phyloP scores from a whole-genome alignment of 176 grass and related monocot species.

The Aegilops speltoides region DNA sequence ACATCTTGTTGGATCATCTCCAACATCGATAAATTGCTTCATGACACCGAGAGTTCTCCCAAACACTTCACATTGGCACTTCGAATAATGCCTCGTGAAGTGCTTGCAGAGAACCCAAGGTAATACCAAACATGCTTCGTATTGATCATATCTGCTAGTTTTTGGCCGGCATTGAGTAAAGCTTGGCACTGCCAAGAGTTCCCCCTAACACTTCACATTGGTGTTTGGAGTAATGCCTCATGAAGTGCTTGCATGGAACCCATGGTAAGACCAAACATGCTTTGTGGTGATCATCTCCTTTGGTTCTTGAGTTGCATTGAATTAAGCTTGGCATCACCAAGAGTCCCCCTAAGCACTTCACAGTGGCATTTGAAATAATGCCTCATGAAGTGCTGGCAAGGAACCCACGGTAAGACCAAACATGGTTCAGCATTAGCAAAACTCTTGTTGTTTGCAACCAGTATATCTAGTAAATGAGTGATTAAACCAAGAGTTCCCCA shows the following conservation, averaged over 20 bases:
- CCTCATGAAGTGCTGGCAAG: too few relatives aligned
- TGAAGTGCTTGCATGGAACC: conserved; percentile 48
- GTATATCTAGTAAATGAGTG: neutral
- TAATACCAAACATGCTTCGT: neutral
- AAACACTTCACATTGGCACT: neutral
- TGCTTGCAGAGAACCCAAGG: neutral
- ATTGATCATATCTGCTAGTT: neutral
- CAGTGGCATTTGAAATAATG: too few relatives aligned
- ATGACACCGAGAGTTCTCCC: neutral
- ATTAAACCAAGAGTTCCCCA: conserved; percentile 47
- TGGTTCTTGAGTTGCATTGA: too few relatives aligned
- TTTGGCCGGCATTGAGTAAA: neutral
- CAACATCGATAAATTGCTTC: neutral
- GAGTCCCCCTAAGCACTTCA: conserved; percentile 77
- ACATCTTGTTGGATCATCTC: too few relatives aligned
- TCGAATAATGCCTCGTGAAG: neutral
- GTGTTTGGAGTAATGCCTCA: neutral
- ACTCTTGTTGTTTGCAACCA: too few relatives aligned
- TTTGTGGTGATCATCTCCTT: too few relatives aligned
- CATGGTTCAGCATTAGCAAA: too few relatives aligned
- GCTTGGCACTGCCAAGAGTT: neutral
- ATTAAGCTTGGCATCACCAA: too few relatives aligned
- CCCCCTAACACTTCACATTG: conserved; percentile 33
- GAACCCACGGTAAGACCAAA: too few relatives aligned
- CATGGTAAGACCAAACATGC: neutral